Evolutionary conservation across 192 early-diverging fungal genomes (phyloP), one percentile per base, ranked within the genome.

Genomic region (Backusella luteola): DNA sequence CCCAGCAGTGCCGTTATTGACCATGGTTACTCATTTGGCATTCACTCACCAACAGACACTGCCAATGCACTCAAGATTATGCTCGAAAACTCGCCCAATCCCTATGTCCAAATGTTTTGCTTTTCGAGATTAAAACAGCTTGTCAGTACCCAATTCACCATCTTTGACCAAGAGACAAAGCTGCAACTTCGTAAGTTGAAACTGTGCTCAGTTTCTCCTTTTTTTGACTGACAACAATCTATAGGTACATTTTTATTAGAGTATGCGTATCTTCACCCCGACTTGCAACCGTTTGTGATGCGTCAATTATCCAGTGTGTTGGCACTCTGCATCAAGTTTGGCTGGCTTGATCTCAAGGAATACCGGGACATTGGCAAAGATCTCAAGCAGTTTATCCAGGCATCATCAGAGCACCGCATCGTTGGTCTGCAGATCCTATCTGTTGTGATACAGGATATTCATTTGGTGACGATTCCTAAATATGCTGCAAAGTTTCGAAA

Each of bases 381-480:
- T 67, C 70, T 90, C 12, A 75, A 83, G 38, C 84, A 88, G 39
- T 91, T 89, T 46, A 79, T 90, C 34, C 86, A 89, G 79, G 85
- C 86, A 34, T 80, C 85, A 17, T 73, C 79, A 56, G 86, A 87
- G 8, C 87, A 90, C 73, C 82, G 84, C n/a, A 79, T 91, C n/a
- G 81, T 93, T 67, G 93, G 88, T 35, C 81, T 95, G 71, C 88
- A 93, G 78, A 85, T 94, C 36, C 74, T 94, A 67, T 81, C 85
- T 6, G 81, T 85, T 3, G 80, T 94, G 42, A 92, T 96, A 19
- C 85, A 86, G 59, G 94, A 95, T 83, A 93, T 95, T 81, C 92
- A 93, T 81, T 79, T 78, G 26, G 81, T 85, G 52, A 77, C 85
- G 53, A 81, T 92, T 66, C 69, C 87, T 41, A 83, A 89, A 70